These are phyloP conservation scores for Tricharina praecox DNA, from an alignment of 495 filamentous ascomycete genomes.

Conservation along the genomic window DNA sequence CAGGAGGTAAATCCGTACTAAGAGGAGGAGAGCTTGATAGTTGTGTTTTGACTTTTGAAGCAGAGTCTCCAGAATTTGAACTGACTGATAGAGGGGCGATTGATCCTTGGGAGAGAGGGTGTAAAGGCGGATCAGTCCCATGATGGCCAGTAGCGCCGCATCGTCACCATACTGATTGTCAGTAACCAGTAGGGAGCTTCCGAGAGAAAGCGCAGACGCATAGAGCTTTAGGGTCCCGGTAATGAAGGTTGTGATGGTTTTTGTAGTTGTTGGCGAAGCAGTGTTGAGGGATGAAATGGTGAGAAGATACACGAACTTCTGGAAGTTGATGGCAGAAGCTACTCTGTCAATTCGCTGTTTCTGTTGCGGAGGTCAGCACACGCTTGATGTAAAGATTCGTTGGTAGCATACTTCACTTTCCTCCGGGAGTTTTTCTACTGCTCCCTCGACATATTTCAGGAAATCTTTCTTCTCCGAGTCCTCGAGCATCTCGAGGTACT, in stretches of 20 bases:
- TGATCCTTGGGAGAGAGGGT: constrained; percentile 23
- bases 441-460: constrained; percentile 26
- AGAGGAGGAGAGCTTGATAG: constrained; percentile 39
- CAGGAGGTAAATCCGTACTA: constrained; percentile 38
- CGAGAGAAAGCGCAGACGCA: constrained; percentile 22
- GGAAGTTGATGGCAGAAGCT: constrained; percentile 35
- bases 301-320: constrained; percentile 43
- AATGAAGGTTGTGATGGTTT: constrained; percentile 26
- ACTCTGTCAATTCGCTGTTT: constrained; percentile 19
- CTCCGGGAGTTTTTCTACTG: constrained; percentile 15
- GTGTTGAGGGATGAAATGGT: constrained; percentile 27
- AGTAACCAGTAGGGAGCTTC: constrained; percentile 28
- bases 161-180: constrained; percentile 44
- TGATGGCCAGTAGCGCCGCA: constrained; percentile 39
- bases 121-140: constrained; percentile 35
- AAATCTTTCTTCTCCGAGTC: constrained; percentile 29
- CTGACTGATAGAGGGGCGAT: constrained; percentile 35
- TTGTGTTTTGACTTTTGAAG: constrained; percentile 38
- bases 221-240: constrained; percentile 35
- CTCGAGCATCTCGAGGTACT: constrained; percentile 31
- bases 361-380: constrained; percentile 10
- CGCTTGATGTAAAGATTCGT: constrained; percentile 1
- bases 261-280: constrained; percentile 2
- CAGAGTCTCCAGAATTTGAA: constrained; percentile 36
- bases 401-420: constrained; percentile 26